A percentile compares a stretch with the other conserved stretches of the same genome.
These are phyloP conservation scores for Penicillium sp. DNA, from an alignment of 2,329 filamentous ascomycete genomes.

Conservation along the genomic window DNA sequence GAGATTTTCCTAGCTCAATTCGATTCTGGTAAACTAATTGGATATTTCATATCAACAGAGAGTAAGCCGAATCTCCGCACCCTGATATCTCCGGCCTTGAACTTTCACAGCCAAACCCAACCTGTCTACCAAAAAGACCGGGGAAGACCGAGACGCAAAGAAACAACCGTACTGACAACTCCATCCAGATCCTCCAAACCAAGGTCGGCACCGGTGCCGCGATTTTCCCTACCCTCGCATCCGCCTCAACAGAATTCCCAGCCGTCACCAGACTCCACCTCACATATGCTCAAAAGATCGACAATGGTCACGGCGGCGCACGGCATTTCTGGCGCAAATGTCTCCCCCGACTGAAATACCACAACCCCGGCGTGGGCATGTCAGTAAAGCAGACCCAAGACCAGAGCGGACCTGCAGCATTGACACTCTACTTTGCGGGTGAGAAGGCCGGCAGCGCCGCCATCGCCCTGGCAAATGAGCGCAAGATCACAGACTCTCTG, in stretches of 20 bases:
- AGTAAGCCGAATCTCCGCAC: slow-evolving; percentile 25
- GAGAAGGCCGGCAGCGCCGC: slow-evolving; percentile 32
- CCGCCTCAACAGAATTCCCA: slow-evolving; percentile 36
- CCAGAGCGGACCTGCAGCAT: slow-evolving; percentile 44
- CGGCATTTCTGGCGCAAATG: slow-evolving; percentile 88
- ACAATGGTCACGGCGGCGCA: slow-evolving; percentile 41
- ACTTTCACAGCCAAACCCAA: not conserved
- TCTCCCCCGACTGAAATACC: slow-evolving; percentile 86
- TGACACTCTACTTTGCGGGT: slow-evolving; percentile 46
- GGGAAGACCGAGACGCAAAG: too few relatives aligned
- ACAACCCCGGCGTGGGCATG: slow-evolving; percentile 86
- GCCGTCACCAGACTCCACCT: slow-evolving; percentile 46
- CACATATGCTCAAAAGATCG: slow-evolving; percentile 46
- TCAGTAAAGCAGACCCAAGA: slow-evolving; percentile 70
- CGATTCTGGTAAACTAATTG: slow-evolving; percentile 11
- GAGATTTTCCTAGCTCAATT: not conserved
- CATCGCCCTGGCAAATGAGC: slow-evolving; percentile 22
- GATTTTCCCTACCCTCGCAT: slow-evolving; percentile 60
- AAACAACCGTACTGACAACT: not conserved
- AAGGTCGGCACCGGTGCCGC: slow-evolving; percentile 81
- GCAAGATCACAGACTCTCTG: slow-evolving; percentile 32
- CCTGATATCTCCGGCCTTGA: slow-evolving; percentile 5
- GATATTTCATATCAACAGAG: slow-evolving; percentile 26
- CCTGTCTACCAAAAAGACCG: not conserved
- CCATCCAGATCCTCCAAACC: slow-evolving; percentile 67